A percentile compares a stretch with the other conserved stretches of the same genome.
Conservation (phyloP, 1,284 basidiomycete genomes). For the Pterulicium gracile region DNA sequence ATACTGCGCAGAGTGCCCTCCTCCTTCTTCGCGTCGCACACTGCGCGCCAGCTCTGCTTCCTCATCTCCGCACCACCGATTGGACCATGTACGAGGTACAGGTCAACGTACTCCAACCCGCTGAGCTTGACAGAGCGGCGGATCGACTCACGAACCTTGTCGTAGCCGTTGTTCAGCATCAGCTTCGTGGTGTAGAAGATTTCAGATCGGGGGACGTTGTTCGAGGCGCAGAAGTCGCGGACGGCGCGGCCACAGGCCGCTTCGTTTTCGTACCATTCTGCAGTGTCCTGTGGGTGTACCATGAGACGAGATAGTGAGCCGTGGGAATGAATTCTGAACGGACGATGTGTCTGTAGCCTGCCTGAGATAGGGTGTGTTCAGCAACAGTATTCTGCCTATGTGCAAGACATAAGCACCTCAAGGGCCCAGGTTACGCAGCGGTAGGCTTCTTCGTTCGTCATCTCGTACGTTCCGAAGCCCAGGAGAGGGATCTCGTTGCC, state of each 20-base stretch:
- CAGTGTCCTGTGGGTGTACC: conserved; percentile 31
- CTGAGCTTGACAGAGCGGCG: conserved; percentile 41
- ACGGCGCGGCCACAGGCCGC: conserved; percentile 50
- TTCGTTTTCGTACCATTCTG: conserved; percentile 65
- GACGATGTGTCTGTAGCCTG: conserved; percentile 59
- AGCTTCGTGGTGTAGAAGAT: conserved; percentile 68
- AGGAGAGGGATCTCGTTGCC: conserved; percentile 52
- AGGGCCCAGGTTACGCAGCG: conserved; percentile 49
- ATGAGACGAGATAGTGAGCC: conserved; percentile 7
- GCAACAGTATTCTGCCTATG: conserved; percentile 7
- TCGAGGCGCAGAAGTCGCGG: conserved; percentile 37
- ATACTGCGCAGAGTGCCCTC: conserved; percentile 53
- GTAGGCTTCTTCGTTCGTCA: conserved; percentile 46
- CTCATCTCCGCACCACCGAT: conserved; percentile 39
- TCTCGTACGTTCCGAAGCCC: conserved; percentile 65
- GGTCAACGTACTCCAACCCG: conserved; percentile 49
- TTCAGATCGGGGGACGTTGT: conserved; percentile 36
- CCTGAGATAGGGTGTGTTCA: conserved; percentile 20
- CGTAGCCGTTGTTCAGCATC: conserved; percentile 45
- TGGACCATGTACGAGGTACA: conserved; percentile 64
- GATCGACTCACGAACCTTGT: conserved; percentile 37
- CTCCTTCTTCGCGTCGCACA: conserved; percentile 42
- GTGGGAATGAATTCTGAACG: conserved; percentile 19
- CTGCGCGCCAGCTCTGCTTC: conserved; percentile 44
- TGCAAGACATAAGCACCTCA: conserved; percentile 27